Percentiles rank a stretch among this genome's conserved stretches.
Conservation (phyloP, 2,329 filamentous ascomycete genomes). For the Stachybotrys chlorohalonatus region DNA sequence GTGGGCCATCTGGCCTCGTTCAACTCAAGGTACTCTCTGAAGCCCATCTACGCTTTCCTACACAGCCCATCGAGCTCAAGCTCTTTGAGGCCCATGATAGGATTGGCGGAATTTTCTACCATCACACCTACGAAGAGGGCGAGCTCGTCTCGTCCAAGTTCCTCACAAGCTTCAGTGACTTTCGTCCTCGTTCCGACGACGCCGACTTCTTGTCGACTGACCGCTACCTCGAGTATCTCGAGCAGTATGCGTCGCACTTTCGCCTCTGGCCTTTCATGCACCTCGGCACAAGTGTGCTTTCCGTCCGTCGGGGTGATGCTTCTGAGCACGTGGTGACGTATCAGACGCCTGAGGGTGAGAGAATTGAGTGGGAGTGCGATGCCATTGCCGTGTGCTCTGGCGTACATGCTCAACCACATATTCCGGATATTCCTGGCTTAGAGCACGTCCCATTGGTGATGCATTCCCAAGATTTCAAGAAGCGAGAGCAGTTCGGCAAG, state of each 20-base stretch:
- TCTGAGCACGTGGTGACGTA: constrained; percentile 14
- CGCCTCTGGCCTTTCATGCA: constrained; percentile 25
- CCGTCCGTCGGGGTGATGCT: constrained; percentile 10
- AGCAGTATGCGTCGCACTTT: constrained; percentile 27
- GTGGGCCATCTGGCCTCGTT: constrained; percentile 27
- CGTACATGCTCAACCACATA: constrained; percentile 26
- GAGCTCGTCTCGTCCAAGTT: constrained; percentile 34
- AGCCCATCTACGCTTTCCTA: constrained; percentile 20
- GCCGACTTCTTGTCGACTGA: constrained; percentile 30
- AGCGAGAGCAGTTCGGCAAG: constrained; percentile 25
- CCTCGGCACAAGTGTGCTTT: constrained; percentile 18
- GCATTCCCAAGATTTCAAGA: constrained; percentile 33
- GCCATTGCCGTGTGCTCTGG: constrained; percentile 34
- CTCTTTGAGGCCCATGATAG: constrained; percentile 32
- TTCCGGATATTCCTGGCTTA: constrained; percentile 26
- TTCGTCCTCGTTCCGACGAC: constrained; percentile 24
- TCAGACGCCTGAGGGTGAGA: constrained; percentile 3
- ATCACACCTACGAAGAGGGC: constrained; percentile 16
- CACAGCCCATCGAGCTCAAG: constrained; percentile 26
- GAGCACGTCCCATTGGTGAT: constrained; percentile 23
- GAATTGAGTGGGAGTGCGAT: constrained; percentile 25
- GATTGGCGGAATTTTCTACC: constrained; percentile 33
- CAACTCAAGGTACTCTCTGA: constrained; percentile 28
- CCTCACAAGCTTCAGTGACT: constrained; percentile 35
- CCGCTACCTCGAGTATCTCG: constrained; percentile 29